Conservation (phyloP, 116 monocot genomes). For the Cymodocea nodosa region DNA sequence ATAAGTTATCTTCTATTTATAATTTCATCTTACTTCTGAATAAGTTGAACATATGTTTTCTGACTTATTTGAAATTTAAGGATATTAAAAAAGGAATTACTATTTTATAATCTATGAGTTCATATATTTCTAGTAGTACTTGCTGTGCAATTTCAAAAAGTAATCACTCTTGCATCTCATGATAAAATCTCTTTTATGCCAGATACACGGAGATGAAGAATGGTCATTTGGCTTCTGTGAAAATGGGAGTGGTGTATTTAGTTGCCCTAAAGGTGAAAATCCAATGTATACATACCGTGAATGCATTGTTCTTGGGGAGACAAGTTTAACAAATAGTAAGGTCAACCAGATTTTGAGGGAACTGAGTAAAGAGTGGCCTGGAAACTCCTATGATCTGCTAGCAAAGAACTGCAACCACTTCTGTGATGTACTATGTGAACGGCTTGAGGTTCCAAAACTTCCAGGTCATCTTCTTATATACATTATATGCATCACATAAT, state of each 20-base stretch:
- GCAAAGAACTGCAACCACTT: conserved; percentile 95
- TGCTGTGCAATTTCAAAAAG: too few relatives aligned
- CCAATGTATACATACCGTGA: conserved; percentile 95
- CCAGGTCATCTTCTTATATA: conserved; percentile 41
- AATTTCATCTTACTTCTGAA: too few relatives aligned
- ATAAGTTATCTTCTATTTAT: too few relatives aligned
- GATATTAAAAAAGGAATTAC: neutral
- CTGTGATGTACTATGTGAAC: conserved; percentile 75
- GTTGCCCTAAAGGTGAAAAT: conserved; percentile 74
- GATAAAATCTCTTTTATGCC: neutral
- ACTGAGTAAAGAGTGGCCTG: conserved; percentile 83
- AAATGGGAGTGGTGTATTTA: conserved; percentile 75
- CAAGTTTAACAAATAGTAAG: conserved; percentile 33
- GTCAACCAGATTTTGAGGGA: conserved; percentile 82
- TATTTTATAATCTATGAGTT: neutral
- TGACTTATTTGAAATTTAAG: neutral
- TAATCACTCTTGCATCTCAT: too few relatives aligned
- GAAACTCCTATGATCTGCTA: conserved; percentile 74
- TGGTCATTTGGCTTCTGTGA: conserved; percentile 99
- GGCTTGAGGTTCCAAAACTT: conserved; percentile 61
- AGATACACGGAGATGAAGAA: conserved; percentile 95
- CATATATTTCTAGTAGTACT: too few relatives aligned
- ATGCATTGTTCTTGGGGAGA: conserved; percentile 65
- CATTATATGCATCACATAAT: neutral
- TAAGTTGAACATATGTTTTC: too few relatives aligned